Evolutionary conservation across 108 stramenopile species (phyloP).

Genomic region (Licmophora abbreviata): DNA sequence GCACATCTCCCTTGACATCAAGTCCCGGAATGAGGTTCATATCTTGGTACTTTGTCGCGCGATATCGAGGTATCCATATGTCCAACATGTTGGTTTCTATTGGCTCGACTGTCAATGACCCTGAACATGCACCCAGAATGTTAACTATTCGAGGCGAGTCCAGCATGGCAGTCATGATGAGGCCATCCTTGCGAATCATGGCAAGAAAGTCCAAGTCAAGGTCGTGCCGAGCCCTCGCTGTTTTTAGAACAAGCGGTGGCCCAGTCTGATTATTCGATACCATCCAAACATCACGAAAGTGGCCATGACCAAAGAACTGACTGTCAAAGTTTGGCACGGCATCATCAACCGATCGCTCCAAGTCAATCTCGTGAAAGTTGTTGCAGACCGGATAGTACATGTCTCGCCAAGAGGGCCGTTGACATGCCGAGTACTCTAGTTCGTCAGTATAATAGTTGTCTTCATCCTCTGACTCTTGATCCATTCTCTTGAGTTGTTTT

Average conservation of each 20-base stretch:
- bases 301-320: slow-evolving; percentile 32
- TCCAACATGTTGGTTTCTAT: slow-evolving; percentile 18
- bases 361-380: slow-evolving; percentile 37
- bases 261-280: slow-evolving; percentile 28
- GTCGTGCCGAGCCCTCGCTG: slow-evolving; percentile 17
- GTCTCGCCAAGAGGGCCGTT: slow-evolving; percentile 9
- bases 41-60: slow-evolving; percentile 21
- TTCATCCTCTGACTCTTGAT: too few relatives aligned
- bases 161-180: slow-evolving; percentile 59
- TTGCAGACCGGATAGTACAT: slow-evolving; percentile 49
- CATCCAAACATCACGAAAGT: slow-evolving; percentile 59
- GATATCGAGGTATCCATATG: background rate
- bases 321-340: slow-evolving; percentile 2
- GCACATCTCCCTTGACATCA: slow-evolving; percentile 7
- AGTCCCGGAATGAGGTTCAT: slow-evolving; percentile 36
- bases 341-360: slow-evolving; percentile 8
- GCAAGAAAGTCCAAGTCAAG: too few relatives aligned
- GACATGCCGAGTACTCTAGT: slow-evolving; percentile 2
- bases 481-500: too few relatives aligned
- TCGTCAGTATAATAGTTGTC: background rate
- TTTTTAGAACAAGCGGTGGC: slow-evolving; percentile 33
- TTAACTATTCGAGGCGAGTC: slow-evolving; percentile 51
- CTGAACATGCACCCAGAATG: slow-evolving; percentile 69
- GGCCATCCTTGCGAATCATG: slow-evolving; percentile 65
- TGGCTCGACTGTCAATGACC: too few relatives aligned